These are phyloP conservation scores for Apiotrichum gamsii DNA, from an alignment of 1,284 basidiomycete genomes.

Conservation along the genomic window DNA sequence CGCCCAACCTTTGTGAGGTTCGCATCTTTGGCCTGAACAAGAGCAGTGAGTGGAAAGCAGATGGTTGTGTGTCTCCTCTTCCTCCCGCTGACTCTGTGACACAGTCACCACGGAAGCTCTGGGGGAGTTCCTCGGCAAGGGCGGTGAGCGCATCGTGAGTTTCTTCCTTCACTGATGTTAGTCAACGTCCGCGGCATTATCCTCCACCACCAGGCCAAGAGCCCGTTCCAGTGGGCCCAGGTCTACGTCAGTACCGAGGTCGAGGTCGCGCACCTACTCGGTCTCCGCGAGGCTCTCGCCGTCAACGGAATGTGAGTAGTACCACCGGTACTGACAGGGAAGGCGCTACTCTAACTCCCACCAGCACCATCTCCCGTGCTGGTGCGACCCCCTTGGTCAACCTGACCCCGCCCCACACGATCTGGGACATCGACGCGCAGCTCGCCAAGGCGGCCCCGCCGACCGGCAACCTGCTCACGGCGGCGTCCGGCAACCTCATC, in stretches of 20 bases:
- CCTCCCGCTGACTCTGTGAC: too few species aligned
- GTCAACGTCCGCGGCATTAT: conserved; percentile 28
- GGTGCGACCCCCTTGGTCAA: background rate
- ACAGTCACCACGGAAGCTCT: conserved; percentile 32
- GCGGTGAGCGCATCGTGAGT: conserved; percentile 15
- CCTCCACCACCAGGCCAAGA: conserved; percentile 17
- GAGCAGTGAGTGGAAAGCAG: conserved; percentile 2
- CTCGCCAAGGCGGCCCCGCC: background rate
- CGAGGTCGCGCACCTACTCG: conserved; percentile 29
- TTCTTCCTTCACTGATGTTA: conserved; percentile 4
- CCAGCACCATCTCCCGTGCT: conserved; percentile 11
- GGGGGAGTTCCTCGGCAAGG: conserved; percentile 29
- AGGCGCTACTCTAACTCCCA: background rate
- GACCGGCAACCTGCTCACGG: too few species aligned
- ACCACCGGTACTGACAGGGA: background rate
- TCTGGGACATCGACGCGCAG: conserved; percentile 11
- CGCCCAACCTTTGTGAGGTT: conserved; percentile 18
- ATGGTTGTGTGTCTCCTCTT: too few species aligned
- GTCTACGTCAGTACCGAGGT: conserved; percentile 29
- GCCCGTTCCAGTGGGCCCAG: conserved; percentile 34
- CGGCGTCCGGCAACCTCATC: background rate
- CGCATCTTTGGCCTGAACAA: conserved; percentile 26
- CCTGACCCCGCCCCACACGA: conserved; percentile 9
- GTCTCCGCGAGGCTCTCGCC: conserved; percentile 23
- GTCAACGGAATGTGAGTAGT: conserved; percentile 32